Conservation (phyloP, 1,284 basidiomycete species). For the Ceratobasidium sp. region DNA sequence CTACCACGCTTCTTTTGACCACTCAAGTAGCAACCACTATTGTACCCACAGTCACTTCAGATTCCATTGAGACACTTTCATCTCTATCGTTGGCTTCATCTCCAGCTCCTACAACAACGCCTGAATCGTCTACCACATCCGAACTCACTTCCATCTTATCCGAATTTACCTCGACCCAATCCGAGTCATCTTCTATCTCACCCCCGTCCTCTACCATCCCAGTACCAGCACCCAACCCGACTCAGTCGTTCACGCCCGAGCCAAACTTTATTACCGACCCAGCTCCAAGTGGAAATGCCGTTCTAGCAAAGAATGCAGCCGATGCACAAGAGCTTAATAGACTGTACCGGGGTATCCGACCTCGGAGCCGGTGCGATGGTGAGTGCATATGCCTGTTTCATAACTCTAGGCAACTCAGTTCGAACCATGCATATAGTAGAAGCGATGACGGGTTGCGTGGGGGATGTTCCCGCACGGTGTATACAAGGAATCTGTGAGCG, state of each 20-base stretch:
- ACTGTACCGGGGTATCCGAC: not conserved
- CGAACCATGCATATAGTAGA: not conserved
- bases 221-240: not conserved
- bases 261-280: not conserved
- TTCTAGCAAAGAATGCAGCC: conserved; percentile 1
- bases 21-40: not conserved
- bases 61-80: too few species aligned
- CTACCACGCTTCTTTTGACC: not conserved
- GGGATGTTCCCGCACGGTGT: not conserved
- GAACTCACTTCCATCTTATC: too few species aligned
- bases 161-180: too few species aligned
- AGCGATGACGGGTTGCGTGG: not conserved
- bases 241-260: not conserved
- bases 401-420: too few species aligned
- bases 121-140: too few species aligned
- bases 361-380: not conserved
- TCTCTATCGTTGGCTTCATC: not conserved
- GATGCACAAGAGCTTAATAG: not conserved
- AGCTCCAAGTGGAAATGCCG: not conserved
- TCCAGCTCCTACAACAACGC: not conserved
- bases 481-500: not conserved
- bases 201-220: not conserved
- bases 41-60: not conserved
- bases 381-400: not conserved
- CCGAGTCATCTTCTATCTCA: not conserved